These are phyloP conservation scores for Nemophila menziesii DNA, from an alignment of 257 asterid genomes.

Conservation along the genomic window DNA sequence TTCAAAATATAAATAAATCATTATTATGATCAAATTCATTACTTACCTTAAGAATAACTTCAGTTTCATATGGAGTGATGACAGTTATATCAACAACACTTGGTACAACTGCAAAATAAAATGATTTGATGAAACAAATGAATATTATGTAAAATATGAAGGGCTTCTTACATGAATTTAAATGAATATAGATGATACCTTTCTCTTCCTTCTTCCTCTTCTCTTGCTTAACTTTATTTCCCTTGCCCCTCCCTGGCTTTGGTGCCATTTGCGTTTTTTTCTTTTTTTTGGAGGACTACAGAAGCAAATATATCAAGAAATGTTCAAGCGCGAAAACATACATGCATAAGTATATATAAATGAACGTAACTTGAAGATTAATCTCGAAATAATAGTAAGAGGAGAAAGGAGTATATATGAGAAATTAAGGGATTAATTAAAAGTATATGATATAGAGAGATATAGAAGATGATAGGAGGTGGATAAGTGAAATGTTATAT, in stretches of 20 bases:
- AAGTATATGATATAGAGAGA: slow-evolving; percentile 23
- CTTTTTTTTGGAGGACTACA: too few relatives aligned
- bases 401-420: too few relatives aligned
- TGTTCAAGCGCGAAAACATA: too few relatives aligned
- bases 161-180: neutral
- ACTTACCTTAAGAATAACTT: slow-evolving; percentile 71
- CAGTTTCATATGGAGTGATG: slow-evolving; percentile 76
- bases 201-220: slow-evolving; percentile 96
- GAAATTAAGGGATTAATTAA: slow-evolving; percentile 16
- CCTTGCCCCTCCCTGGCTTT: slow-evolving; percentile 73
- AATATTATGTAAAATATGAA: neutral
- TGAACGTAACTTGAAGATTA: too few relatives aligned
- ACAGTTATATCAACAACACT: slow-evolving; percentile 59
- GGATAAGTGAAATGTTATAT: too few relatives aligned
- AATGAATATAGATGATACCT: slow-evolving; percentile 38
- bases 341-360: too few relatives aligned
- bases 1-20: neutral
- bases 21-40: too few relatives aligned
- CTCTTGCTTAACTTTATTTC: slow-evolving; percentile 57
- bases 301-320: neutral
- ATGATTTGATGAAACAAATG: neutral
- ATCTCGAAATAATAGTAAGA: too few relatives aligned
- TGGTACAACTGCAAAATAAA: slow-evolving; percentile 55
- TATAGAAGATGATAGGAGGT: slow-evolving; percentile 51
- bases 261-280: slow-evolving; percentile 51